These are phyloP conservation scores for Umbellularia californica DNA, from an alignment of 164 flowering plant genomes.

Conservation along the genomic window DNA sequence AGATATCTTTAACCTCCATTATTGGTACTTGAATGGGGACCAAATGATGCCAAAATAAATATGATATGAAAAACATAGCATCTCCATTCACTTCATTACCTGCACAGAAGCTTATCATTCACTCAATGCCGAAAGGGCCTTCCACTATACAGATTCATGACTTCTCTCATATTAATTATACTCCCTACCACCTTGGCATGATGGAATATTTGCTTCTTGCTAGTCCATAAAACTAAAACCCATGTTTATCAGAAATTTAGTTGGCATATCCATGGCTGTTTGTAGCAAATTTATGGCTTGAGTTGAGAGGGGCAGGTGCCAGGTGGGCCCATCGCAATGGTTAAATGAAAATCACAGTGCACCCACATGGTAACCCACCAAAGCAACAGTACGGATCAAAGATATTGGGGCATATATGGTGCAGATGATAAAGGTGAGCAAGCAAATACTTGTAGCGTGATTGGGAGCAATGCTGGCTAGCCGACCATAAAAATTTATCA, in stretches of 20 bases:
- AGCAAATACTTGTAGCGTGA: no score
- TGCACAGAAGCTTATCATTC: conserved; percentile 18
- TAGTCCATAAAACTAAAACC: not conserved
- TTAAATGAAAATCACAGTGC: no score
- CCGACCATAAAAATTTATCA: no score
- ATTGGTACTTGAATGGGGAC: conserved; percentile 24
- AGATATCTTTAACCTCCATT: conserved; percentile 22
- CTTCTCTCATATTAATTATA: not conserved
- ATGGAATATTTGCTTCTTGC: not conserved
- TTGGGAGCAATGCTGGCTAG: not conserved
- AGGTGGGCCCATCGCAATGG: no score
- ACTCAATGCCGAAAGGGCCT: conserved; percentile 4
- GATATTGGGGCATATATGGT: not conserved
- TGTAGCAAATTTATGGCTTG: not conserved
- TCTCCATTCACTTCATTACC: conserved; percentile 21
- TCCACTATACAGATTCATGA: not conserved
- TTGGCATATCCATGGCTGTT: not conserved
- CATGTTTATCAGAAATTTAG: not conserved
- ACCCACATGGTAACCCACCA: no score
- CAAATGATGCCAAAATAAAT: conserved; percentile 6
- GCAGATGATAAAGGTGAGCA: not conserved
- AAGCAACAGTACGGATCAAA: not conserved
- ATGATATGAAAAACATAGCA: not conserved
- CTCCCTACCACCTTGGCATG: conserved; percentile 8
- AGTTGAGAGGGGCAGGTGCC: not conserved